A percentile compares a stretch with the other conserved stretches of the same genome.
phyloP scores from a whole-genome alignment of 305 asterid genomes.

The Nicotiana rustica region DNA sequence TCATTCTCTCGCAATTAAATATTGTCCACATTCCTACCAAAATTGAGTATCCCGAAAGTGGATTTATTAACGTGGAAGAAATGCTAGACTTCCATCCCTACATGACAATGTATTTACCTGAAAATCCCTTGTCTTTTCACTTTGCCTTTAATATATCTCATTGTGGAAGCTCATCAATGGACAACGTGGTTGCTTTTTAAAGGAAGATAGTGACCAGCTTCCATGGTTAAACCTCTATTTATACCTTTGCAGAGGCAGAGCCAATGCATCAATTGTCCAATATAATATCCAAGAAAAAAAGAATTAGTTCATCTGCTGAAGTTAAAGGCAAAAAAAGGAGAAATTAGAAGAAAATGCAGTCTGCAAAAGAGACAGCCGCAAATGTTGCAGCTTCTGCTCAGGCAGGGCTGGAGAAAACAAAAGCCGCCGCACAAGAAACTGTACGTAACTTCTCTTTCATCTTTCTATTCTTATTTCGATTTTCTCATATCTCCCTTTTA shows the following conservation, averaged over 20 bases:
- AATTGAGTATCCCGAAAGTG: too few species aligned
- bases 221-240: not conserved
- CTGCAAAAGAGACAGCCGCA: constrained; percentile 42
- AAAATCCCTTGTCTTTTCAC: not conserved
- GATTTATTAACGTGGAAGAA: not conserved
- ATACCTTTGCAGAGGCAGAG: not conserved
- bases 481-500: not conserved
- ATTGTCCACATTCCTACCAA: too few species aligned
- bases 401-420: constrained; percentile 51
- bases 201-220: not conserved
- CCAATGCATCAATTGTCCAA: not conserved
- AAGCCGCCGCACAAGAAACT: constrained; percentile 41
- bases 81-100: not conserved
- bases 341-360: constrained; percentile 35
- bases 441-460: constrained; percentile 18
- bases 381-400: constrained; percentile 45
- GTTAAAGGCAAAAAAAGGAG: not conserved
- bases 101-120: too few species aligned
- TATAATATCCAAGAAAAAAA: not conserved
- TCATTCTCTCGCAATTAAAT: too few species aligned
- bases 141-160: not conserved
- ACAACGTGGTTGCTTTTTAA: not conserved
- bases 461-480: not conserved
- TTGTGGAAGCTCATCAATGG: not conserved
- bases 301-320: too few species aligned